Percentiles rank a stretch among this genome's conserved stretches.
These are phyloP conservation scores for Stipa capillata DNA, from an alignment of 176 grass and related monocot genomes.

Conservation along the genomic window DNA sequence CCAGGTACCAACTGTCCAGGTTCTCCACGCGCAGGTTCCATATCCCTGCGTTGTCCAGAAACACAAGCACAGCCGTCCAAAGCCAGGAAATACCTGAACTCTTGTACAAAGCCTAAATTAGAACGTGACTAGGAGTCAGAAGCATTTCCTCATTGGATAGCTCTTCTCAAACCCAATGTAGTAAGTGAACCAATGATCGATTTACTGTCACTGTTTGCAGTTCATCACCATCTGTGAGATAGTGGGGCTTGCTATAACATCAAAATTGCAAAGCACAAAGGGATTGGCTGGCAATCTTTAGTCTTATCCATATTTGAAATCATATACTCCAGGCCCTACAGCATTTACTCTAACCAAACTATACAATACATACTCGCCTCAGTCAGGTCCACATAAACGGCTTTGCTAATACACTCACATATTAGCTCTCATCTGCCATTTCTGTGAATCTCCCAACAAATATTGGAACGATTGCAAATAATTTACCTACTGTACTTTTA, in stretches of 20 bases:
- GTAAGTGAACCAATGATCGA: neutral
- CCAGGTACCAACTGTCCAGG: constrained; percentile 85
- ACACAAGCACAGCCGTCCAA: constrained; percentile 83
- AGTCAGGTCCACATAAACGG: neutral
- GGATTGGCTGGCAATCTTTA: neutral
- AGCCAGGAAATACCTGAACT: constrained; percentile 83
- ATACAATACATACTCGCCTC: too few species aligned
- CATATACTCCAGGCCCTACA: neutral
- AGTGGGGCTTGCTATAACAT: neutral
- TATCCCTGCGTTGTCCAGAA: constrained; percentile 90
- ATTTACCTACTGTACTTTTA: neutral
- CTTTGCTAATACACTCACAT: neutral
- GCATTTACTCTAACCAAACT: neutral
- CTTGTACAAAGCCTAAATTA: neutral
- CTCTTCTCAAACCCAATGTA: neutral
- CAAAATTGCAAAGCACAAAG: neutral
- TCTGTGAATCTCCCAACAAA: neutral
- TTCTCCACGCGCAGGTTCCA: constrained; percentile 88
- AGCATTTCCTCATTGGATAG: neutral
- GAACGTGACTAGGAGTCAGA: neutral
- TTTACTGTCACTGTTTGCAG: neutral
- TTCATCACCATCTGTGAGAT: neutral
- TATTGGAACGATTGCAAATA: neutral
- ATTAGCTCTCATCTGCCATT: neutral
- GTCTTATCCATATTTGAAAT: neutral